These are phyloP conservation scores for Coelastrella sp. DNA, from an alignment of 139 green algal genomes.

Conservation along the genomic window DNA sequence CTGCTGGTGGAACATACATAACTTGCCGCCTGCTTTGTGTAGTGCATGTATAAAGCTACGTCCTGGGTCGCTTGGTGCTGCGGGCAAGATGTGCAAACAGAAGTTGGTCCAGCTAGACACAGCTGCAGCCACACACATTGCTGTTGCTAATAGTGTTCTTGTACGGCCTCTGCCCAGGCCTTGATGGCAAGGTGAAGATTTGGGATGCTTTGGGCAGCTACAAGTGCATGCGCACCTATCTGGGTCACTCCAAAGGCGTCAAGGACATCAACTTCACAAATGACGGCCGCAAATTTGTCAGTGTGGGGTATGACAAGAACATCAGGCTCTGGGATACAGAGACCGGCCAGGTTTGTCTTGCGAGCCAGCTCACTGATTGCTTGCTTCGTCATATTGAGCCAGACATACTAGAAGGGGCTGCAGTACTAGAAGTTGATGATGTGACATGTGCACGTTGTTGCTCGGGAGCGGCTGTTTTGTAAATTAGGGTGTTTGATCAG, in stretches of 20 bases:
- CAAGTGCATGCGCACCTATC: slow-evolving; percentile 97
- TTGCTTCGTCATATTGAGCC: not conserved
- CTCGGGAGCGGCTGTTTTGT: too few species aligned
- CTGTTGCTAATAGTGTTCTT: not conserved
- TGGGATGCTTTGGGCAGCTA: slow-evolving; percentile 91
- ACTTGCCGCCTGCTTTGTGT: not conserved
- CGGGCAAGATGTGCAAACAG: too few species aligned
- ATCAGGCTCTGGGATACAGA: slow-evolving; percentile 99
- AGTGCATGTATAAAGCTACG: not conserved
- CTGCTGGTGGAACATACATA: too few species aligned
- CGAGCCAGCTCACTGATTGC: not conserved
- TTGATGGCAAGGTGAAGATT: slow-evolving; percentile 89
- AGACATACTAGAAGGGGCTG: too few species aligned
- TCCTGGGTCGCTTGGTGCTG: too few species aligned
- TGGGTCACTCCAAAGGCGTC: slow-evolving; percentile 96
- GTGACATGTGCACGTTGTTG: too few species aligned
- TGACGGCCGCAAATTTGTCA: slow-evolving; percentile 91
- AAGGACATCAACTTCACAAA: slow-evolving; percentile 93
- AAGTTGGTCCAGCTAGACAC: too few species aligned
- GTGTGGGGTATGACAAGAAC: slow-evolving; percentile 89
- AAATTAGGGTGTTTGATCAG: too few species aligned
- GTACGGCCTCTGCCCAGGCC: slow-evolving; percentile 3
- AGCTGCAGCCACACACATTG: not conserved
- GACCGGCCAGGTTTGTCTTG: slow-evolving; percentile 80
- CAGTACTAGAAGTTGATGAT: too few species aligned